phyloP scores from a whole-genome alignment of 2,329 filamentous ascomycete species.

The Fusarium drepaniforme region DNA sequence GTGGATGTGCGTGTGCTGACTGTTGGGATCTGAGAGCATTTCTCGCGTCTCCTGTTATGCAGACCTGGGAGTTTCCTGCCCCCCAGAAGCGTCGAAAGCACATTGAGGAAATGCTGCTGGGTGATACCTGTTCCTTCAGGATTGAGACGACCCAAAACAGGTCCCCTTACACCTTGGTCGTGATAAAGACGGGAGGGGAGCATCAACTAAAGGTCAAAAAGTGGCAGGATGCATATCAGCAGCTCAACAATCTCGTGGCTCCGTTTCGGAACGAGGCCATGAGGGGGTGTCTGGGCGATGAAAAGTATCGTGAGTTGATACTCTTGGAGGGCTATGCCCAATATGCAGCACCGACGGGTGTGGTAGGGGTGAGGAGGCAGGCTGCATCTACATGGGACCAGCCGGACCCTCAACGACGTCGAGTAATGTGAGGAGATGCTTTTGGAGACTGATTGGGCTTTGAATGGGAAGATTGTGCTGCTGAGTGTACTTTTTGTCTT shows the following conservation, averaged over 20 bases:
- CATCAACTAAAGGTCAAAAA: background rate
- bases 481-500: background rate
- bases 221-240: background rate
- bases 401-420: background rate
- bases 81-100: background rate
- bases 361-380: constrained; percentile 7
- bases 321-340: constrained; percentile 4
- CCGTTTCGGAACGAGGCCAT: constrained; percentile 3
- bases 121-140: background rate
- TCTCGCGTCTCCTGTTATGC: background rate
- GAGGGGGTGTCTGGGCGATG: constrained; percentile 4
- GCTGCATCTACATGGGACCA: background rate
- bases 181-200: constrained; percentile 7
- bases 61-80: constrained; percentile 5
- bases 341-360: background rate
- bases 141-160: background rate
- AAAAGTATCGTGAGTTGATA: constrained; percentile 16
- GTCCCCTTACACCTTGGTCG: background rate
- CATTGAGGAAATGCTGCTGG: background rate
- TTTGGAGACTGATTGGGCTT: background rate
- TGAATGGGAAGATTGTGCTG: background rate
- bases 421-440: background rate
- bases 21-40: constrained; percentile 7
- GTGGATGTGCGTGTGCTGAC: constrained; percentile 16
- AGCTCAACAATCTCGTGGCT: background rate